Evolutionary conservation across 2,329 filamentous ascomycete genomes (phyloP).

Genomic region (Xylariaceae sp.): DNA sequence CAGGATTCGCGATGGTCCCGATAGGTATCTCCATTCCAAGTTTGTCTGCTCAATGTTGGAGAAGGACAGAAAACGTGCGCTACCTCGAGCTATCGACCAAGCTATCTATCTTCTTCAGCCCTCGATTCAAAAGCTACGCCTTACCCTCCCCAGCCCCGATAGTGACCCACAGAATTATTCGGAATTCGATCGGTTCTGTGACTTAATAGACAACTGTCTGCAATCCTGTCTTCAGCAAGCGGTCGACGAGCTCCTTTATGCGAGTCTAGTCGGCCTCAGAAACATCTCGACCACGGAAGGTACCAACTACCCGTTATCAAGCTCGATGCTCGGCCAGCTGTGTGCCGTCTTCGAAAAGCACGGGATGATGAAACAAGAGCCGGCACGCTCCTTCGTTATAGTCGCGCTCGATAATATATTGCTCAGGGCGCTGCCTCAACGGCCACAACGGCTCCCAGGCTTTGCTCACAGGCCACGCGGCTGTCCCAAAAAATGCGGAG

Average conservation of each 20-base stretch:
- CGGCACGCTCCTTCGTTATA: conserved; percentile 8
- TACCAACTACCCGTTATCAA: not conserved
- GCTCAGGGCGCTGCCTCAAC: conserved; percentile 3
- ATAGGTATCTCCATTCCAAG: conserved; percentile 4
- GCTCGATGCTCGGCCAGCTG: conserved; percentile 1
- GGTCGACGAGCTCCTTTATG: conserved; percentile 6
- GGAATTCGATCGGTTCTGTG: conserved; percentile 5
- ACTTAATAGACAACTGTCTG: conserved; percentile 4
- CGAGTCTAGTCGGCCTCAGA: not conserved
- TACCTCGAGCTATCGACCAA: conserved; percentile 1
- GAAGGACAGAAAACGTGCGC: conserved; percentile 2
- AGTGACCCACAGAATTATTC: not conserved
- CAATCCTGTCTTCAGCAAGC: conserved; percentile 2
- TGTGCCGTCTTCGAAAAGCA: conserved; percentile 3
- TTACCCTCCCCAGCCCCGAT: conserved; percentile 4
- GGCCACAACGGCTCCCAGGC: not conserved
- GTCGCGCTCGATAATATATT: conserved; percentile 9
- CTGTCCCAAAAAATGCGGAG: not conserved
- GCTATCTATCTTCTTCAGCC: conserved; percentile 2
- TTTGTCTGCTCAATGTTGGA: conserved; percentile 9
- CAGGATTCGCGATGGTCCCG: conserved; percentile 1
- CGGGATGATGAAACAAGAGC: conserved; percentile 2
- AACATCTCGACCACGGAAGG: not conserved
- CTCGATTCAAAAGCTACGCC: not conserved
- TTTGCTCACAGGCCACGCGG: conserved; percentile 1